Conservation (phyloP, 129 eudicot genomes). For the Calendula officinalis region DNA sequence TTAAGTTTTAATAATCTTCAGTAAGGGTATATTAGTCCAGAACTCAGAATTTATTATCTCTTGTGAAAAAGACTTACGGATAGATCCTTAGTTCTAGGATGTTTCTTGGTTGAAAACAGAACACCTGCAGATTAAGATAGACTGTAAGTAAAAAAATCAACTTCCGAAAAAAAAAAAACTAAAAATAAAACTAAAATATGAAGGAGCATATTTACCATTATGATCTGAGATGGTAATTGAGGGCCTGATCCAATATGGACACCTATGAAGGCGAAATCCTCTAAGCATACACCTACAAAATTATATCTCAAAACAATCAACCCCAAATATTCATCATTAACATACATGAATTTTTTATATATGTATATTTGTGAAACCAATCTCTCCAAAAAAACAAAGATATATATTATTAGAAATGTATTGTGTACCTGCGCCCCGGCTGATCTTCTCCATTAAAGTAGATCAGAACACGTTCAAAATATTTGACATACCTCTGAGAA, state of each 20-base stretch:
- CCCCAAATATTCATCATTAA: not conserved
- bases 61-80: conserved; percentile 31
- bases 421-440: conserved; percentile 93
- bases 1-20: not conserved
- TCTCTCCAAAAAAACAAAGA: not conserved
- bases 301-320: conserved; percentile 13
- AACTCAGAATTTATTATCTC: not conserved
- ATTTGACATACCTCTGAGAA: conserved; percentile 83
- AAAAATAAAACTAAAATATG: not conserved
- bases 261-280: conserved; percentile 89
- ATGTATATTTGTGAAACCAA: no score
- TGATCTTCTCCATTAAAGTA: conserved; percentile 94
- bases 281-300: conserved; percentile 86
- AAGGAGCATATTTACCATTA: conserved; percentile 46
- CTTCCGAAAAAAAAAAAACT: not conserved
- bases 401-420: conserved; percentile 13
- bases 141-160: not conserved
- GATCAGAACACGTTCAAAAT: conserved; percentile 75
- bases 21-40: conserved; percentile 9
- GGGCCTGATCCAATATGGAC: conserved; percentile 95
- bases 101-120: conserved; percentile 49
- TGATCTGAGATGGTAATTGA: conserved; percentile 86
- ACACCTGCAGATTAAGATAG: conserved; percentile 29
- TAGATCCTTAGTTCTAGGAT: conserved; percentile 54
- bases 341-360: no score